Conservation (phyloP, 1,139 yeast species). For the Pichia sp. region DNA sequence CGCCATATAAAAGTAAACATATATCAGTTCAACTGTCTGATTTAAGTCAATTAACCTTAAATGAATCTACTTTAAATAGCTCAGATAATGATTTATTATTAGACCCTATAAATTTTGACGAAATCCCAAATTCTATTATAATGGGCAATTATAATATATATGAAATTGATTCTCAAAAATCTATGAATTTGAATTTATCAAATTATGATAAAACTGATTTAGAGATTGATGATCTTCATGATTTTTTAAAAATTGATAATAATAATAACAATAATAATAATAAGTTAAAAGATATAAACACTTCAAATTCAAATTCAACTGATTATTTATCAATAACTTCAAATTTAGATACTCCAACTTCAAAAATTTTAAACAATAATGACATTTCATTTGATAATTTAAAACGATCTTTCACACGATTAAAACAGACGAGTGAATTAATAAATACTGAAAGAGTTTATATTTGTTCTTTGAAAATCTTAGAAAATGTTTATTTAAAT, state of each 20-base stretch:
- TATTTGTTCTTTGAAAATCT: slow-evolving; percentile 36
- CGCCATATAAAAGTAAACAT: background rate
- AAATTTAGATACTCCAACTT: slow-evolving; percentile 10
- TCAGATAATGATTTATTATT: slow-evolving; percentile 8
- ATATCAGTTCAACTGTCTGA: slow-evolving; percentile 5
- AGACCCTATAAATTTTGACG: slow-evolving; percentile 8
- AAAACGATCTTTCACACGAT: slow-evolving; percentile 28
- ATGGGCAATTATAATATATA: too few species aligned
- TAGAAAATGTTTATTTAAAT: slow-evolving; percentile 36
- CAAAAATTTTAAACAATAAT: slow-evolving; percentile 4
- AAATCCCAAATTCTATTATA: background rate
- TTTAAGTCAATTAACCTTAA: slow-evolving; percentile 7
- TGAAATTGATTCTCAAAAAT: too few species aligned
- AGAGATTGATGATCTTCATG: slow-evolving; percentile 2
- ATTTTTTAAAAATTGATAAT: background rate
- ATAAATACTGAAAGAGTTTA: slow-evolving; percentile 43
- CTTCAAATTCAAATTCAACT: background rate
- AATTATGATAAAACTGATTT: background rate
- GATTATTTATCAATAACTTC: slow-evolving; percentile 1
- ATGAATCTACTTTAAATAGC: slow-evolving; percentile 13
- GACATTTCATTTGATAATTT: slow-evolving; percentile 6
- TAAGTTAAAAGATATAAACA: background rate
- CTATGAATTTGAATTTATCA: too few species aligned
- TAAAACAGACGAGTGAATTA: slow-evolving; percentile 40
- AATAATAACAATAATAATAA: background rate